phyloP scores from a whole-genome alignment of 371 early-diverging fungal species.

The Rhizopus arrhizus region DNA sequence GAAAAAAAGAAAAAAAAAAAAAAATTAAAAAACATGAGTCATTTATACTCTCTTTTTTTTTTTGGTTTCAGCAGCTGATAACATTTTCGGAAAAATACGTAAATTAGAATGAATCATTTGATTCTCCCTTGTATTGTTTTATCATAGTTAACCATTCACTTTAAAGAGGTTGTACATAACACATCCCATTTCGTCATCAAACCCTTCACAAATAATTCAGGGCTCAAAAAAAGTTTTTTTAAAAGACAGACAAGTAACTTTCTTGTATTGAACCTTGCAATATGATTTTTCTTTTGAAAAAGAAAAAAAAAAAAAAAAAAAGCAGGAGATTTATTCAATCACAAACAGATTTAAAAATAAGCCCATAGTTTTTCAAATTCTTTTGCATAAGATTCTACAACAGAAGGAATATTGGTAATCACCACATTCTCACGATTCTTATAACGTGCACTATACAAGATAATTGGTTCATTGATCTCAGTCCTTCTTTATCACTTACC shows the following conservation, averaged over 20 bases:
- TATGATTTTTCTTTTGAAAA: too few relatives aligned
- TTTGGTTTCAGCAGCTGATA: too few relatives aligned
- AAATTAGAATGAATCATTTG: not conserved
- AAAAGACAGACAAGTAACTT: too few relatives aligned
- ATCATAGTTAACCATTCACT: too few relatives aligned
- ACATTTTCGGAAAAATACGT: too few relatives aligned
- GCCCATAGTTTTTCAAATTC: conserved; percentile 64
- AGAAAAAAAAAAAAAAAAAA: too few relatives aligned
- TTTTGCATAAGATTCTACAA: conserved; percentile 47
- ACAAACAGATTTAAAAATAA: conserved; percentile 32
- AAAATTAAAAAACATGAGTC: conserved; percentile 1
- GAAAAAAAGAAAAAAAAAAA: conserved; percentile 39
- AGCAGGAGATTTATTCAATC: too few relatives aligned
- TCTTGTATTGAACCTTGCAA: too few relatives aligned
- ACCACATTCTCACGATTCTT: conserved; percentile 63
- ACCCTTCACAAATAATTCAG: too few relatives aligned
- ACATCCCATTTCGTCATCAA: too few relatives aligned
- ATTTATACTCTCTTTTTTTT: not conserved
- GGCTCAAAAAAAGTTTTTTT: too few relatives aligned
- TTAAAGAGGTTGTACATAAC: too few relatives aligned
- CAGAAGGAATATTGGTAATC: conserved; percentile 57
- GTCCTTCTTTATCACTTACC: conserved; percentile 26
- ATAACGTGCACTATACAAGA: conserved; percentile 54
- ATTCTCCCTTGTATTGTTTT: not conserved
- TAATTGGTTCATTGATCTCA: conserved; percentile 26